Base-by-base conservation (phyloP, 352 stramenopile genomes). In the Globisporangium mamillatum region DNA sequence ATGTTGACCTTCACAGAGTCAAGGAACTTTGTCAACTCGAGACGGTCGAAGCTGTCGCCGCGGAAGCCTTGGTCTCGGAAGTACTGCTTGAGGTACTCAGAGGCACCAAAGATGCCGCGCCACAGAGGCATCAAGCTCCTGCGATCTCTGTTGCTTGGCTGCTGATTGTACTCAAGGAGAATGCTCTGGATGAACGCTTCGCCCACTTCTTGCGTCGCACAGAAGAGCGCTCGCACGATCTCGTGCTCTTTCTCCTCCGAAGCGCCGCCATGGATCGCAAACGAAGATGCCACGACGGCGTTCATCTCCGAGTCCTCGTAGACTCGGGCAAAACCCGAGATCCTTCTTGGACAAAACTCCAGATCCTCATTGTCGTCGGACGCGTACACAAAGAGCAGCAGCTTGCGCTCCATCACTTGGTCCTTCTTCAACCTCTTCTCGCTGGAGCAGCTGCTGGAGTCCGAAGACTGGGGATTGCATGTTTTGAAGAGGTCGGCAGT, bases 21-120 rank as follows among this genome's bases (percentile, higher is more conserved):
- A 1, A 58, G 25, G 24, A 58, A 36, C 53, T 58, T 58, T 34
- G 53, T 58, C 14, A 58, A 18, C 53, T 58, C 53, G 53, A 58
- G 53, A 12, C 25, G 53, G 10, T 58, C 53, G 22, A 58, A 58
- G 53, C 53, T 27, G 12, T 58, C 53, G 3, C 25, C 53, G 20
- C 53, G 22, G 25, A 58, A 58, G 0, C 53, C 53, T 20, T 36
- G 24, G 12, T 36, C 25, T 27, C 14, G 24, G 22, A 58, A 10
- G 12, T n/a, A 36, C 25, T 58, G 53, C 53, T 36, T 58, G 22
- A 58, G 53, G 53, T 36, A 58, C 14, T 58, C 53, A 1, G 53
- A 58, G 12, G 24, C 24, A 9, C 53, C 53, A 58, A 58, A 58
- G 12, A 36, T 27, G 4, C 53, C 53, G 1, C 53, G 53, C 53